Evolutionary conservation across 2,329 filamentous ascomycete genomes (phyloP).

Genomic region (Pseudogymnoascus sp.): DNA sequence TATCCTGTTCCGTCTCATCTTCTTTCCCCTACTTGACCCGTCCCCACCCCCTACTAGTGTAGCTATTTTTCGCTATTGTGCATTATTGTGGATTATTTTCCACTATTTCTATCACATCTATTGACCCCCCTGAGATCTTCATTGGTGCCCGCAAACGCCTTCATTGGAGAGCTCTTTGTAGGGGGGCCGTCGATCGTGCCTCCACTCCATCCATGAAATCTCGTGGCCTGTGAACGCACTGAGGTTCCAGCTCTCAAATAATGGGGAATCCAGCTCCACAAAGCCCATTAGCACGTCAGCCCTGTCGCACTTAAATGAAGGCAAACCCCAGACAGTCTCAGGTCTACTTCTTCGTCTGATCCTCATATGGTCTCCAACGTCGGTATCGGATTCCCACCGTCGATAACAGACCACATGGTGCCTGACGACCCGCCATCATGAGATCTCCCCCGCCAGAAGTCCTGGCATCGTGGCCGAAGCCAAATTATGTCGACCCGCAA

Average conservation of each 20-base stretch:
- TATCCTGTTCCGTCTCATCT: not conserved
- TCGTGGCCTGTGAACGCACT: not conserved
- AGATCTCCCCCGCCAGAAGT: constrained; percentile 37
- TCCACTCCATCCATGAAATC: not conserved
- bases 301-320: constrained; percentile 5
- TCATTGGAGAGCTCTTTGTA: not conserved
- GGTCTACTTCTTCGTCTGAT: not conserved
- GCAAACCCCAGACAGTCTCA: not conserved
- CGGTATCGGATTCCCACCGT: not conserved
- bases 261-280: not conserved
- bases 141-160: not conserved
- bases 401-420: not conserved
- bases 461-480: constrained; percentile 38
- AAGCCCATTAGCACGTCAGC: not conserved
- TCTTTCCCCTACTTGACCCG: not conserved
- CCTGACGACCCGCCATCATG: constrained; percentile 24
- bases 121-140: not conserved
- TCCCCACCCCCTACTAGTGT: not conserved
- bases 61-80: not conserved
- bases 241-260: not conserved
- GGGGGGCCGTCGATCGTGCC: not conserved
- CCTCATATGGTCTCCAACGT: not conserved
- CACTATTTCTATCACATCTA: not conserved
- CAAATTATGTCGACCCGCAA: constrained; percentile 42
- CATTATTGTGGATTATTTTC: not conserved